Evolutionary conservation across 169 alveolate species (phyloP).

Genomic region (Babesia microti): DNA sequence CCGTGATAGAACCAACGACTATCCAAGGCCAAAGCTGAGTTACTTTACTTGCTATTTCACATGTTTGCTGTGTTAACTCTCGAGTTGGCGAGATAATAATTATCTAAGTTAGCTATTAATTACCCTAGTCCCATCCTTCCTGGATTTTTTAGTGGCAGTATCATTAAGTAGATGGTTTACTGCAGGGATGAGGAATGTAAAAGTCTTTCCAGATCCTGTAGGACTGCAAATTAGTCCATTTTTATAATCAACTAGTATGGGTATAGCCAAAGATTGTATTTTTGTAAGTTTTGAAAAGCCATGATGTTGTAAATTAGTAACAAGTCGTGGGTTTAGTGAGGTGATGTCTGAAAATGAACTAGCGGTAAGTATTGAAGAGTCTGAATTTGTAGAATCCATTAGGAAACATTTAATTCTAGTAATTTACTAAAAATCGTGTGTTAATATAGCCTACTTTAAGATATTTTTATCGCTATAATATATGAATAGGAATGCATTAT

Average conservation of each 20-base stretch:
- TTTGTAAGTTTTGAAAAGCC: constrained; percentile 78
- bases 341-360: too few relatives aligned
- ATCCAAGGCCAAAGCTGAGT: constrained; percentile 63
- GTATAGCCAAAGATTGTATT: constrained; percentile 90
- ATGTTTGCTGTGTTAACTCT: constrained; percentile 63
- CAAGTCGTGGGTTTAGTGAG: too few relatives aligned
- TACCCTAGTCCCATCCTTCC: constrained; percentile 42
- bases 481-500: too few relatives aligned
- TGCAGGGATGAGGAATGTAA: constrained; percentile 96
- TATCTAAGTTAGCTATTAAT: constrained; percentile 8
- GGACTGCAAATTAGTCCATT: constrained; percentile 94
- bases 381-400: too few relatives aligned
- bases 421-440: too few relatives aligned
- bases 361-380: too few relatives aligned
- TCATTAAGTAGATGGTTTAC: constrained; percentile 79
- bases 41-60: constrained; percentile 31
- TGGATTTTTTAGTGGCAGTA: constrained; percentile 11
- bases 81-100: constrained; percentile 67
- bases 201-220: constrained; percentile 97
- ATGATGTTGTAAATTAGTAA: too few relatives aligned
- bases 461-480: too few relatives aligned
- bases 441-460: too few relatives aligned
- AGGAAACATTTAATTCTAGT: too few relatives aligned
- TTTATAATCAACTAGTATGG: constrained; percentile 86
- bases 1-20: constrained; percentile 66